Percentiles rank a stretch among this genome's conserved stretches.
Evolutionary conservation across 2,329 filamentous ascomycete genomes (phyloP).

Genomic region (Aspergillus transmontanensis): DNA sequence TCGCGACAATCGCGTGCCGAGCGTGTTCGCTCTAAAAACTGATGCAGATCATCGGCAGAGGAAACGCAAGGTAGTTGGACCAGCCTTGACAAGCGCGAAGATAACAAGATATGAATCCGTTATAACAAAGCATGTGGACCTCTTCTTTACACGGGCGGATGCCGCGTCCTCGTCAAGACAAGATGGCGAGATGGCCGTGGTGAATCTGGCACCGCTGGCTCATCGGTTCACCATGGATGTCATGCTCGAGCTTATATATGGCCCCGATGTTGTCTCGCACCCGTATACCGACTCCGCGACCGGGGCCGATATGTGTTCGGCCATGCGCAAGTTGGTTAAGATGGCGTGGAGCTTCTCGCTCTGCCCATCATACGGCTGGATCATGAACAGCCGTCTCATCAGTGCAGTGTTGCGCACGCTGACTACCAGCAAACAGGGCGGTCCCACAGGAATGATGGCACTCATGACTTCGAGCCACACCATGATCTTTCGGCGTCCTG

Average conservation of each 20-base stretch:
- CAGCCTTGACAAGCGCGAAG: constrained; percentile 16
- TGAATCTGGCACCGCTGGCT: constrained; percentile 18
- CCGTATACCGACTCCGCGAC: constrained; percentile 16
- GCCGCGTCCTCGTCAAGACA: not conserved
- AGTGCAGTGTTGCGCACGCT: constrained; percentile 7
- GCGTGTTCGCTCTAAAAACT: constrained; percentile 19
- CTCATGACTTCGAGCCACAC: constrained; percentile 8
- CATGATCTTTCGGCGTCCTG: constrained; percentile 10
- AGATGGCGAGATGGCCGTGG: not conserved
- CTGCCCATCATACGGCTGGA: constrained; percentile 19
- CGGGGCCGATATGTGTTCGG: constrained; percentile 7
- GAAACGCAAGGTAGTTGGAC: constrained; percentile 17
- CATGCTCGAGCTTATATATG: constrained; percentile 21
- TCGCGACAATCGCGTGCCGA: constrained; percentile 5
- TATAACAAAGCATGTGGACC: constrained; percentile 16
- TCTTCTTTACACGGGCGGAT: constrained; percentile 14
- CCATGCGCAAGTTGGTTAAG: constrained; percentile 15
- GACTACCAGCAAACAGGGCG: constrained; percentile 2
- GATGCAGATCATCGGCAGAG: constrained; percentile 18
- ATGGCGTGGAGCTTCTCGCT: constrained; percentile 21
- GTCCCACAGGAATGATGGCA: constrained; percentile 7
- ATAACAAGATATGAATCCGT: constrained; percentile 15
- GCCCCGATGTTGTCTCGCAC: constrained; percentile 12
- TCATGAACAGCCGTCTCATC: constrained; percentile 17
- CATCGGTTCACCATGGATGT: constrained; percentile 19